Base-by-base conservation (phyloP, 495 filamentous ascomycete genomes). In the Penicillium salamii region DNA sequence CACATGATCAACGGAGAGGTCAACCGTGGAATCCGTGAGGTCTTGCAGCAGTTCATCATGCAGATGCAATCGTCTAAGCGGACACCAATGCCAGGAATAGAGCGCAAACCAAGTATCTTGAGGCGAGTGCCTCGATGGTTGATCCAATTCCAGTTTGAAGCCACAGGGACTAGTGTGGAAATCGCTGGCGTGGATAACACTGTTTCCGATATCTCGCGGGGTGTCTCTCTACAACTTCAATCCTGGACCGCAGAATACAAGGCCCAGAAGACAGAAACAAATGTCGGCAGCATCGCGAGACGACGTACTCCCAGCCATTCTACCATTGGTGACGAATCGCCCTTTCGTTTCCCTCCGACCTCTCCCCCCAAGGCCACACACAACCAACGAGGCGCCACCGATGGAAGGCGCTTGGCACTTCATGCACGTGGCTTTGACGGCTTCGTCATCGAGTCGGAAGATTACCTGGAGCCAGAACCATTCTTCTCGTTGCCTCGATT, bases 1-100 rank as follows among this genome's bases (percentile, higher is more conserved):
- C 92, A 89, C 50, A 87, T 99, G 80, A 86, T 96, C 24, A 84
- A 91, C 23, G 82, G 86, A 12, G 91, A 97, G 58, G 95, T 99
- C 46, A 91, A 87, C 42, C 84, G 90, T 55, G 95, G 95, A 13
- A 81, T 99, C 41, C 88, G 88, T 31, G 88, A 96, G 64, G 96
- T 97, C 50, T 78, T 96, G 14, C 80, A 83, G 31, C 90, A 97
- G 55, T 76, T 97, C 39, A 80, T 70, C 13, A 71, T 70, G 15
- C 80, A 84, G 53, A 73, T 87, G 18, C 78, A 85, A 42, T 79
- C 83, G 1, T 82, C 83, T 59, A 88, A 79, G 59, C 69, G 72
- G 32, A 62, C 62, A n/a, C 67, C 80, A 2, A 76, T 78, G 57
- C 70, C 71, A 0, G 64, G 58, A 14, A 74, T 79, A 32, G 65